Evolutionary conservation across 768 basidiomycete species (phyloP).

Genomic region (Phaeotremella skinneri): DNA sequence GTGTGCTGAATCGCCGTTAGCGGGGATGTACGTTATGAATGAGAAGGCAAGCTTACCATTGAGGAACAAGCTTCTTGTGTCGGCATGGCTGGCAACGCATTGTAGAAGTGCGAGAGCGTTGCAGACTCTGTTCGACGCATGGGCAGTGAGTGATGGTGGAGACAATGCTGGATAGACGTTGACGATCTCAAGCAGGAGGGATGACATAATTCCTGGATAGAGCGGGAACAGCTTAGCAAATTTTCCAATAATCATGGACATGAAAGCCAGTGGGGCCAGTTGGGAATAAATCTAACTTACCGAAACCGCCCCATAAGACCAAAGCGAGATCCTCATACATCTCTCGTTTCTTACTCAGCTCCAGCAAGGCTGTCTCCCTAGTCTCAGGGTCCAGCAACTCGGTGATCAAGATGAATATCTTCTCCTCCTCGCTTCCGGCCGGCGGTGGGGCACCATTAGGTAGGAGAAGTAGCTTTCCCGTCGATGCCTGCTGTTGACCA

Average conservation of each 20-base stretch:
- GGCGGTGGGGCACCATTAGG: constrained; percentile 44
- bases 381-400: constrained; percentile 57
- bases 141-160: constrained; percentile 92
- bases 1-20: constrained; percentile 60
- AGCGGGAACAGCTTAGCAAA: neutral
- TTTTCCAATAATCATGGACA: too few relatives aligned
- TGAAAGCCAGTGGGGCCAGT: too few relatives aligned
- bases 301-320: constrained; percentile 97
- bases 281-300: constrained; percentile 55
- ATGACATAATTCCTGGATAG: constrained; percentile 91
- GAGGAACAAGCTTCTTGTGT: constrained; percentile 91
- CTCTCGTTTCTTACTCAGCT: constrained; percentile 97
- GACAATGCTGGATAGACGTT: constrained; percentile 95
- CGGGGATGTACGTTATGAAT: neutral
- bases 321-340: constrained; percentile 98
- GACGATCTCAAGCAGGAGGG: constrained; percentile 93
- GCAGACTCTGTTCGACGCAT: constrained; percentile 97
- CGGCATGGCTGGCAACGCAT: constrained; percentile 96
- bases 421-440: constrained; percentile 61
- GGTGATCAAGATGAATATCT: constrained; percentile 83
- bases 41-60: constrained; percentile 61
- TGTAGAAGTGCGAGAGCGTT: constrained; percentile 96
- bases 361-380: constrained; percentile 86
- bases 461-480: constrained; percentile 45
- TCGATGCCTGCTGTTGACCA: constrained; percentile 10